phyloP scores from a whole-genome alignment of 805 yeast genomes.

The Candida sithepensis region DNA sequence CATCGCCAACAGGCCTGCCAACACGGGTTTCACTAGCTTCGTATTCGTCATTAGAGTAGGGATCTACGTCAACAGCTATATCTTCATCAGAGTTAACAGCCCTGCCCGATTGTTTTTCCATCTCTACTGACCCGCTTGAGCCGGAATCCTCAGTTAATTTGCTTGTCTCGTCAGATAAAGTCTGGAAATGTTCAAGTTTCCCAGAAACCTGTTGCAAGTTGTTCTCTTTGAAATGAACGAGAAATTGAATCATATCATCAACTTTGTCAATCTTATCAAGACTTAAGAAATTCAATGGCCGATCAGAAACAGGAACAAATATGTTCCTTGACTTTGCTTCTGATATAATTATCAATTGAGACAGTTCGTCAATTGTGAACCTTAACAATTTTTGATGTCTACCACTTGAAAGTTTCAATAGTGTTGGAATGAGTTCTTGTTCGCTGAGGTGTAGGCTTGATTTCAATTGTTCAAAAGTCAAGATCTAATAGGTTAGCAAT shows the following conservation, averaged over 20 bases:
- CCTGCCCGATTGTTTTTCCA: conserved; percentile 1
- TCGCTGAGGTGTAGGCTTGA: not conserved
- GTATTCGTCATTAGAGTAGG: not conserved
- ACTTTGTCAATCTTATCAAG: conserved; percentile 2
- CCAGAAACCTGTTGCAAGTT: not conserved
- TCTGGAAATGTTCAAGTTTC: not conserved
- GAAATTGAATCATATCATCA: conserved; percentile 3
- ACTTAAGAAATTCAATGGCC: conserved; percentile 8
- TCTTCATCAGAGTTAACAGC: not conserved
- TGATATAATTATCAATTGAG: conserved; percentile 4
- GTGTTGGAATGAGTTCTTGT: conserved; percentile 4
- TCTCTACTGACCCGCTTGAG: not conserved
- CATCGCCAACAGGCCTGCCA: not conserved
- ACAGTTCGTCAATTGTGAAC: conserved; percentile 17
- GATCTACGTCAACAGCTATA: not conserved
- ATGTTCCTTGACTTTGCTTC: conserved; percentile 16
- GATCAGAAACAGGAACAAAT: conserved; percentile 15
- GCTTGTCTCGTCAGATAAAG: not conserved
- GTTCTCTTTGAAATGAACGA: conserved; percentile 6
- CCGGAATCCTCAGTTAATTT: not conserved
- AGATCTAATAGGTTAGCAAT: conserved; percentile 1
- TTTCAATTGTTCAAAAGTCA: conserved; percentile 8
- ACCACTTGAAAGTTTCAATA: conserved; percentile 10
- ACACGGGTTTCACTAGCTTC: not conserved
- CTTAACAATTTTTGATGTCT: conserved; percentile 4